Base-by-base conservation (phyloP, 345 rosid species). In the Lenwebbia sp. region DNA sequence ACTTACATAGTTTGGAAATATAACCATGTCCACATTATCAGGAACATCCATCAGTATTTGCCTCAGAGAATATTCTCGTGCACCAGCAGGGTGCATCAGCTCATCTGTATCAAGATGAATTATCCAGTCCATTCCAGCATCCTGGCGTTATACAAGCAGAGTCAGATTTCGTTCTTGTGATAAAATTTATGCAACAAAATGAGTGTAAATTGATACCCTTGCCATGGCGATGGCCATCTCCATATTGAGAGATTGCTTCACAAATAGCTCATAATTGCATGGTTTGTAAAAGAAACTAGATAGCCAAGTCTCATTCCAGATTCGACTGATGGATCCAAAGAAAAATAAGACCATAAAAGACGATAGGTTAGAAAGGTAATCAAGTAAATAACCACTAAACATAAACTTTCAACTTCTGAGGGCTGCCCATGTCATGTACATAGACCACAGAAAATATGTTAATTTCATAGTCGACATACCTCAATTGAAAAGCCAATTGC, bases 221-320 rank as follows among this genome's bases (percentile, higher is more conserved):
- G 98, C 99, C 99, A 94, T 95, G 91, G 94, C 94, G 88, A 97
- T 95, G 76, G 99, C 99, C 99, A 96, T 97, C 93, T 97, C 99
- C 99, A 97, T 97, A 89, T 97, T 94, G 91, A 97, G 99, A 85
- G 99, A 95, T 88, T 97, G 99, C 91, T 97, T 97, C 84, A 97
- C 99, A 90, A 97, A 97, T 83, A 97, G 90, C 91, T 97, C 99
- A 86, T 95, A 95, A 89, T 96, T 97, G 91, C 99, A 97, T 10
- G 99, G 99, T 92, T 97, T 96, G 92, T 93, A 95, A 87, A 97
- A 97, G 95, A 95, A 97, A 89, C 95, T 92, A 23, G 99, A 87
- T 9, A 97, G 88, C 99, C 99, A 96, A 6, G 99, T 97, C 94
- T 97, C 99, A 57, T 96, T 96, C 99, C 99, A 97, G 84, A 96